Evolutionary conservation across 2,329 filamentous ascomycete species (phyloP).

Genomic region (Verticillium albo-atrum): DNA sequence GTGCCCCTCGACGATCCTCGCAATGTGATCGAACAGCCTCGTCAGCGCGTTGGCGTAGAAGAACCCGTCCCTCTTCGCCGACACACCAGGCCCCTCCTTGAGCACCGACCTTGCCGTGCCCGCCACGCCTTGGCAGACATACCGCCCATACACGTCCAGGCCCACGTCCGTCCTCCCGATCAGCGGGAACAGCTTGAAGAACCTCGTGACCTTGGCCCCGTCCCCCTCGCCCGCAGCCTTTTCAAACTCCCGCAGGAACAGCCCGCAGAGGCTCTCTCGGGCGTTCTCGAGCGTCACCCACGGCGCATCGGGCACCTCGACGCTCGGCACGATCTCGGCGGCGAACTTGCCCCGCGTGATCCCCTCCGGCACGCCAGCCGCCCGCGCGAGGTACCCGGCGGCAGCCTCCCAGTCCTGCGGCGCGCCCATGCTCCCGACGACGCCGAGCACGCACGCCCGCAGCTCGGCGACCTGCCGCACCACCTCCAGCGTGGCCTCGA

Average conservation of each 20-base stretch:
- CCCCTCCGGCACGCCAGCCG: slow-evolving; percentile 71
- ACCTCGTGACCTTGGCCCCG: slow-evolving; percentile 83
- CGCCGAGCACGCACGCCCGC: slow-evolving; percentile 91
- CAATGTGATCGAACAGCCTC: slow-evolving; percentile 94
- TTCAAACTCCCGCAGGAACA: slow-evolving; percentile 94
- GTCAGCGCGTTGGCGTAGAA: slow-evolving; percentile 91
- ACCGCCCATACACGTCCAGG: slow-evolving; percentile 89
- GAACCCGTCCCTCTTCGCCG: slow-evolving; percentile 67
- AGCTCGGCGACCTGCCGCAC: slow-evolving; percentile 96
- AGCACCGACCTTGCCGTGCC: slow-evolving; percentile 76
- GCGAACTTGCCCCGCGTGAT: slow-evolving; percentile 85
- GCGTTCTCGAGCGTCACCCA: slow-evolving; percentile 82
- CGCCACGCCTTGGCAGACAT: slow-evolving; percentile 93
- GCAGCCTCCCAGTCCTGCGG: slow-evolving; percentile 99
- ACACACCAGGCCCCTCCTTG: slow-evolving; percentile 49
- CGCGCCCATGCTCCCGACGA: slow-evolving; percentile 93
- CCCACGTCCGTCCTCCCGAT: slow-evolving; percentile 87
- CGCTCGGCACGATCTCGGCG: slow-evolving; percentile 86
- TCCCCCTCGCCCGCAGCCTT: slow-evolving; percentile 85
- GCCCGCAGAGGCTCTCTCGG: slow-evolving; percentile 79
- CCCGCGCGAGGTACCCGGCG: slow-evolving; percentile 80
- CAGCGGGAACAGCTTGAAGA: slow-evolving; percentile 96
- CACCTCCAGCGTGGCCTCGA: slow-evolving; percentile 84
- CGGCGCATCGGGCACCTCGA: slow-evolving; percentile 90
- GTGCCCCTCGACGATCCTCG: slow-evolving; percentile 91